Percentiles rank a stretch among this genome's conserved stretches.
Evolutionary conservation across 2,329 filamentous ascomycete genomes (phyloP).

Genomic region (Aureobasidium musti): DNA sequence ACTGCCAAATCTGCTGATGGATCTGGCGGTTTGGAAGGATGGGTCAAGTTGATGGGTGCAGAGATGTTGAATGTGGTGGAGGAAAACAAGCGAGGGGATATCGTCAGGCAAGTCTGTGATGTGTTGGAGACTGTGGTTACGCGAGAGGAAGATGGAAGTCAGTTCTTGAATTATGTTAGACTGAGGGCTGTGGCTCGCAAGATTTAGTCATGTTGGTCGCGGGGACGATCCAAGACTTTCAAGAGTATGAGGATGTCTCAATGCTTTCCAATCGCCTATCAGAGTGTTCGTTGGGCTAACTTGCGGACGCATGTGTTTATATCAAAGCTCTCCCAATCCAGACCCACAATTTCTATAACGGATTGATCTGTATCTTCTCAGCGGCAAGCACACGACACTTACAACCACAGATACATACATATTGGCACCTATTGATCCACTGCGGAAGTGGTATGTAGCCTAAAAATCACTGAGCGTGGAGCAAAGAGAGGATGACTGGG

Average conservation of each 20-base stretch:
- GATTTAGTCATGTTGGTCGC: background rate
- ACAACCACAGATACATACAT: no score
- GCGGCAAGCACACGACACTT: background rate
- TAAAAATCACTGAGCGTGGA: no score
- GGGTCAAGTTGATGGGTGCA: constrained; percentile 65
- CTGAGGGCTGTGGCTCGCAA: constrained; percentile 48
- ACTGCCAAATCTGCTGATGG: constrained; percentile 46
- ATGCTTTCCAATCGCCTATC: background rate
- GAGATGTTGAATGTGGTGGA: constrained; percentile 59
- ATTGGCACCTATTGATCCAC: background rate
- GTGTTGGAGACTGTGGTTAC: constrained; percentile 58
- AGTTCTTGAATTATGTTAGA: constrained; percentile 53
- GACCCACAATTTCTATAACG: background rate
- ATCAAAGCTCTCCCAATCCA: no score
- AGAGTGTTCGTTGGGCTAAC: no score
- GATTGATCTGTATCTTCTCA: background rate
- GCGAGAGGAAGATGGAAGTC: constrained; percentile 59
- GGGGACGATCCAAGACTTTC: background rate
- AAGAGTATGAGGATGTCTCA: background rate
- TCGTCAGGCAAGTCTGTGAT: constrained; percentile 57
- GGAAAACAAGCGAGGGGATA: constrained; percentile 54
- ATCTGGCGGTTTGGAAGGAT: constrained; percentile 59
- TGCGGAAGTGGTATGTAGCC: background rate
- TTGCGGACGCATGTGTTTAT: no score
- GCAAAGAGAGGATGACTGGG: no score